A percentile compares a stretch with the other conserved stretches of the same genome.
These are phyloP conservation scores for Spirogloea muscicola DNA, from an alignment of 139 green algal species.

Conservation along the genomic window DNA sequence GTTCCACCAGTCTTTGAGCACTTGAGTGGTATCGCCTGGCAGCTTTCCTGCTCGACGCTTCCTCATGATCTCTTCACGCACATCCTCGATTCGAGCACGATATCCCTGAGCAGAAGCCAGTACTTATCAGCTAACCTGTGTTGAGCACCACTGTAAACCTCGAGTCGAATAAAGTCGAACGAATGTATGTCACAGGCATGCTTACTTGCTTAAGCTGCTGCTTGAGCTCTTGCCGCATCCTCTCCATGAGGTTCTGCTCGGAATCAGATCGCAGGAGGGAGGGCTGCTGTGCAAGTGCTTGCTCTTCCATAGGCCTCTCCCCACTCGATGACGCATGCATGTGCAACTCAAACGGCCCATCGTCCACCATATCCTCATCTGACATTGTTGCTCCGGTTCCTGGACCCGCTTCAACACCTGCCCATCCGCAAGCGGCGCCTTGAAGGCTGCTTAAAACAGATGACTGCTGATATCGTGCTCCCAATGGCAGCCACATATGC, in stretches of 20 bases:
- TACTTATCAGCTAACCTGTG: too few relatives aligned
- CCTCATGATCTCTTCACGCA: conserved; percentile 36
- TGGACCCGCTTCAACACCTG: conserved; percentile 1
- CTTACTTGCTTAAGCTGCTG: conserved; percentile 14
- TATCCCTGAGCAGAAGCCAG: conserved; percentile 7
- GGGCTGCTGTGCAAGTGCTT: too few relatives aligned
- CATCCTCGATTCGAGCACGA: conserved; percentile 10
- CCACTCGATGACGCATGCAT: too few relatives aligned
- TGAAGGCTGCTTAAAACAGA: too few relatives aligned
- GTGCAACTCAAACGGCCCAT: too few relatives aligned
- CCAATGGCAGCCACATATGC: too few relatives aligned
- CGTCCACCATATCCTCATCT: too few relatives aligned
- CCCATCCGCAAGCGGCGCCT: neutral
- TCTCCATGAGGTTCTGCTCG: conserved; percentile 12
- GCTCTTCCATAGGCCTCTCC: too few relatives aligned
- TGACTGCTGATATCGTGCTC: too few relatives aligned
- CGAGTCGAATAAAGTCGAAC: too few relatives aligned
- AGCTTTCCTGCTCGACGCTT: conserved; percentile 35
- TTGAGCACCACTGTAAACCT: too few relatives aligned
- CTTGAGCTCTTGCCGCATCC: conserved; percentile 14
- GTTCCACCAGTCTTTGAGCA: conserved; percentile 41
- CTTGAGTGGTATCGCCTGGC: conserved; percentile 16
- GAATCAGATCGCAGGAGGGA: neutral
- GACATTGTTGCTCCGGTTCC: conserved; percentile 22
- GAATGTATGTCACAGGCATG: too few relatives aligned